Evolutionary conservation across 2,329 filamentous ascomycete species (phyloP).

Genomic region (Alternaria conjuncta): DNA sequence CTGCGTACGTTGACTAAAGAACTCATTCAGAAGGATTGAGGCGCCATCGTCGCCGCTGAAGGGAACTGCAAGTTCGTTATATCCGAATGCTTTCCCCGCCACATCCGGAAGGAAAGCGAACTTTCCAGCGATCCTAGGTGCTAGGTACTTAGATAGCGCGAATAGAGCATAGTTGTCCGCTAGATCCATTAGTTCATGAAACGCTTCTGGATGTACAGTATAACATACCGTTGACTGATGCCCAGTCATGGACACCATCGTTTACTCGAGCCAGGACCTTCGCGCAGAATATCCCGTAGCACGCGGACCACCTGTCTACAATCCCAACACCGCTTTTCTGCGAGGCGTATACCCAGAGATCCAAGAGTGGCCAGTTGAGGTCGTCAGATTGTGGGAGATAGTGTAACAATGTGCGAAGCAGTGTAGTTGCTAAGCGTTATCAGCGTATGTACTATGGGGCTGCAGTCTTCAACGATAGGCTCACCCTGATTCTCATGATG

Average conservation of each 20-base stretch:
- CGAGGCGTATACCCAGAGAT: background rate
- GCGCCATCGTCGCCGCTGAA: background rate
- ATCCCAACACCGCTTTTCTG: too few species aligned
- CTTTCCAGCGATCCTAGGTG: background rate
- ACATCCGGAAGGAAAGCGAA: background rate
- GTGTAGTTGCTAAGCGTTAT: too few species aligned
- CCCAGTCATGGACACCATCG: background rate
- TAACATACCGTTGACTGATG: background rate
- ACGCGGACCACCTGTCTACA: background rate
- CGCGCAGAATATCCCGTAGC: background rate
- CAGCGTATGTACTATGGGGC: too few species aligned
- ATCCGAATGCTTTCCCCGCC: background rate
- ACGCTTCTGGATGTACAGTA: background rate
- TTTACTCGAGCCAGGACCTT: background rate
- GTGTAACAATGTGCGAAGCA: background rate
- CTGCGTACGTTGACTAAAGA: too few species aligned
- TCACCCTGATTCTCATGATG: too few species aligned
- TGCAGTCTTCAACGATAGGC: too few species aligned
- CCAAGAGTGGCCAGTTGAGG: background rate
- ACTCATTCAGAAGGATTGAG: background rate
- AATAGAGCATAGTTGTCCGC: conserved; percentile 1
- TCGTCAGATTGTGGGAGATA: background rate
- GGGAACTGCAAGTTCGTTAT: background rate
- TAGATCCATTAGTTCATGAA: background rate
- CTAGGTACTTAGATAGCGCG: background rate